These are phyloP conservation scores for Cokeromyces recurvatus DNA, from an alignment of 371 early-diverging fungal genomes.

Conservation along the genomic window DNA sequence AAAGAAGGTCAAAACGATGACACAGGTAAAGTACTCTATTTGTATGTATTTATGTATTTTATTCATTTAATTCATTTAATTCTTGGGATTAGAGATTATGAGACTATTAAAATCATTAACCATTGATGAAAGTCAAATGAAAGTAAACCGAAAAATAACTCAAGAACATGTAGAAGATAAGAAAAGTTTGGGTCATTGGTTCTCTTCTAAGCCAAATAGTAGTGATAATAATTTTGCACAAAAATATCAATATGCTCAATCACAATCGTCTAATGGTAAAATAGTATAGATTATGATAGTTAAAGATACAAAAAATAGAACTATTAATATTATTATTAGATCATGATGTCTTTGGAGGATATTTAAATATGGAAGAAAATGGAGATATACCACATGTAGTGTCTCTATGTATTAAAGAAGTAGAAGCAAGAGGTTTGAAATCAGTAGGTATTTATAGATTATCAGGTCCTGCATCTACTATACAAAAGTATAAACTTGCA, in stretches of 20 bases:
- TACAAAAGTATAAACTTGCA: conserved; percentile 58
- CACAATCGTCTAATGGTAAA: conserved; percentile 7
- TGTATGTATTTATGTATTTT: neutral
- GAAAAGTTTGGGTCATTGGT: too few species aligned
- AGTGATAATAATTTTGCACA: conserved; percentile 2
- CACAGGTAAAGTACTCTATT: neutral
- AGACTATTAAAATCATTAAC: conserved; percentile 14
- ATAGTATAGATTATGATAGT: too few species aligned
- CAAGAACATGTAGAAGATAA: conserved; percentile 6
- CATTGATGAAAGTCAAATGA: conserved; percentile 21
- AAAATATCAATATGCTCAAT: conserved; percentile 5
- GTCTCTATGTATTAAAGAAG: conserved; percentile 58
- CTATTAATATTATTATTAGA: neutral
- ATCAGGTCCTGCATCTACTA: conserved; percentile 70
- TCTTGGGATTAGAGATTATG: conserved; percentile 11
- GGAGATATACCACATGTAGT: conserved; percentile 61
- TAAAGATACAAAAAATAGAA: neutral
- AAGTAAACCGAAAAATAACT: conserved; percentile 23
- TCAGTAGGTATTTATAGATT: conserved; percentile 81
- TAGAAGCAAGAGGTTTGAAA: conserved; percentile 57
- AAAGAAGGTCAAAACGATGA: conserved; percentile 24
- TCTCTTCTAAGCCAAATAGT: conserved; percentile 4
- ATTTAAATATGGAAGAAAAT: conserved; percentile 38
- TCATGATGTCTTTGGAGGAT: conserved; percentile 66
- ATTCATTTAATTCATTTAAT: neutral